Conservation (phyloP, 2,329 filamentous ascomycete species). For the Sporothrix variecibatus region DNA sequence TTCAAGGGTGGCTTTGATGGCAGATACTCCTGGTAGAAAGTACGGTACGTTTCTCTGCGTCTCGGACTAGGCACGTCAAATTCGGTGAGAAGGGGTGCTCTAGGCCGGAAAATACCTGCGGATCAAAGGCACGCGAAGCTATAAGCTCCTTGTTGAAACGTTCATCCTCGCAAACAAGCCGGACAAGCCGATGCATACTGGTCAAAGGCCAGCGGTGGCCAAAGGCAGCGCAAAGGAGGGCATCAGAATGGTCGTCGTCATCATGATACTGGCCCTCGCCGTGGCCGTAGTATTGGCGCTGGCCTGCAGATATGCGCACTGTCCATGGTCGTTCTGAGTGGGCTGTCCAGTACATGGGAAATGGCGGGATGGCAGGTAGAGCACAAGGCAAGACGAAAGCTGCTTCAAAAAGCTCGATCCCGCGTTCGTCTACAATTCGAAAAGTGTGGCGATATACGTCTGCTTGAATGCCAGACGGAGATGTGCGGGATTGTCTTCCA, state of each 20-base stretch:
- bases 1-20: slow-evolving; percentile 47
- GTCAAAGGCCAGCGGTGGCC: slow-evolving; percentile 48
- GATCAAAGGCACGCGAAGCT: slow-evolving; percentile 28
- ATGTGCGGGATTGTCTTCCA: slow-evolving; percentile 41
- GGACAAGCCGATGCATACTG: slow-evolving; percentile 47
- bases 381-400: slow-evolving; percentile 47
- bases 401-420: slow-evolving; percentile 41
- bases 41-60: slow-evolving; percentile 42
- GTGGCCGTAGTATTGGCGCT: not conserved
- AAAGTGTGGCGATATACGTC: slow-evolving; percentile 38
- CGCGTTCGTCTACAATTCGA: slow-evolving; percentile 41
- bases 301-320: slow-evolving; percentile 36
- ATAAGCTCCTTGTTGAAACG: slow-evolving; percentile 39
- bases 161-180: slow-evolving; percentile 39
- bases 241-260: slow-evolving; percentile 46
- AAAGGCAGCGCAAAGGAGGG: slow-evolving; percentile 51
- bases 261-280: slow-evolving; percentile 1
- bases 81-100: not conserved
- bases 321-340: slow-evolving; percentile 40
- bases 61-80: slow-evolving; percentile 45
- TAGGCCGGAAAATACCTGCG: not conserved
- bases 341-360: slow-evolving; percentile 46
- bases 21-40: slow-evolving; percentile 46
- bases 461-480: not conserved
- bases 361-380: slow-evolving; percentile 42